Evolutionary conservation across 1,284 basidiomycete species (phyloP), one percentile per base, ranked within the genome.

Genomic region (Hemileia vastatrix): DNA sequence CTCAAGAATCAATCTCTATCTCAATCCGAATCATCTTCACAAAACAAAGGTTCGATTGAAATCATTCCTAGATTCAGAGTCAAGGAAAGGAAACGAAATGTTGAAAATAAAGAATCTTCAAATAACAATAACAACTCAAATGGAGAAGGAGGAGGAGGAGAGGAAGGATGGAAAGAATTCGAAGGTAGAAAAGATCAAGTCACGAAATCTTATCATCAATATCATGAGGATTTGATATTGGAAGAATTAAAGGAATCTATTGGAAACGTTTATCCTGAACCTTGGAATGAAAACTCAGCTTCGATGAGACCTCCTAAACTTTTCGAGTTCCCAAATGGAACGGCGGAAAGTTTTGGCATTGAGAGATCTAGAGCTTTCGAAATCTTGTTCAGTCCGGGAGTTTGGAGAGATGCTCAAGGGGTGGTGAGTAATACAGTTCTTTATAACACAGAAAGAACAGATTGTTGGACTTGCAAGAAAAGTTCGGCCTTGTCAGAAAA

Each of bases 291-390:
- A 32, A 62, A 67, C 57, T 58, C 44, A 24, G 54, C 19, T 57
- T 32, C 19, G 9, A 54, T 13, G 19, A 21, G 70, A 24, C 68
- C 68, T 6, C 57, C 57, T 27, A 58, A 69, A 32, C 67, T 70
- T 64, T 74, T 67, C 67, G 73, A 75, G 62, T 75, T 75, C 67
- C 73, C 73, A 8, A 68, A 73, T 52, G 73, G 73, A 18, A 70
- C 69, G 65, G 72, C 71, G 51, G 72, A 73, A 48, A 64, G 65
- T 9, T 75, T 71, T 52, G 72, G 72, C 15, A 60, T 70, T 21
- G 70, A 74, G 51, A 67, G 73, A 3, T 67, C 71, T 54, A 67
- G 68, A 44, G 72, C 72, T 3, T 57, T 73, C n/a, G 73, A 75
- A 51, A 40, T 71, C 2, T 59, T 75, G 44, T 72, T 75, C 54